Evolutionary conservation across 2,329 filamentous ascomycete species (phyloP).

Genomic region (Paecilomyces dactylethromorphus): DNA sequence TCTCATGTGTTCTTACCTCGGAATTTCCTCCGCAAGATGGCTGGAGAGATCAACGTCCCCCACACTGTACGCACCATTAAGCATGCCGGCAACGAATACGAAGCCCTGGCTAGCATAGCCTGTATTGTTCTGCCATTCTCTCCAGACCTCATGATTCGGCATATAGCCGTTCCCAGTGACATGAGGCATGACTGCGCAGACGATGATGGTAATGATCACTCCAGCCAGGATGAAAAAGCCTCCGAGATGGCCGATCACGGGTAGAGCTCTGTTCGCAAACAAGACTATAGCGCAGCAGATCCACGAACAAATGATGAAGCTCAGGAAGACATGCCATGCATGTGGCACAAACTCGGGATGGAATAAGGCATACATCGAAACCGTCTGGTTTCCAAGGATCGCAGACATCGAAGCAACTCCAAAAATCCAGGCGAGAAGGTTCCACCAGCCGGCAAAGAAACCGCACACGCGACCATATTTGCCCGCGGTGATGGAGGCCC

Average conservation of each 20-base stretch:
- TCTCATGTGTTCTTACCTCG: constrained; percentile 18
- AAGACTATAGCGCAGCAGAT: constrained; percentile 47
- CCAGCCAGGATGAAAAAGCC: constrained; percentile 51
- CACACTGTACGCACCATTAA: constrained; percentile 64
- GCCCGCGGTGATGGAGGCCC: constrained; percentile 54
- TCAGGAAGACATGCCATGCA: constrained; percentile 55
- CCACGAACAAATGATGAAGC: constrained; percentile 53
- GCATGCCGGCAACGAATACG: constrained; percentile 59
- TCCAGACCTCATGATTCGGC: constrained; percentile 49
- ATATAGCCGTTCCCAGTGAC: constrained; percentile 38
- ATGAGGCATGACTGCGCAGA: constrained; percentile 49
- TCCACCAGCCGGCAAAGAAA: constrained; percentile 42
- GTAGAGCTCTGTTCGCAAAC: constrained; percentile 48
- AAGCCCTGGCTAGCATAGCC: constrained; percentile 47
- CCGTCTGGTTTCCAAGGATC: constrained; percentile 53
- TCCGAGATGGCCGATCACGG: constrained; percentile 50
- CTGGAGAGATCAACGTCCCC: constrained; percentile 60
- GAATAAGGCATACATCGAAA: constrained; percentile 56
- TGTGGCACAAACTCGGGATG: constrained; percentile 47
- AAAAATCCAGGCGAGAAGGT: constrained; percentile 51
- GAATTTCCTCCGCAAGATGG: constrained; percentile 62
- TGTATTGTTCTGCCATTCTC: constrained; percentile 45
- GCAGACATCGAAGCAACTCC: constrained; percentile 53
- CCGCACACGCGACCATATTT: constrained; percentile 47
- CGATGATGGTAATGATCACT: constrained; percentile 48